Base-by-base conservation (phyloP, 1,284 basidiomycete genomes). In the Ganoderma boninense region DNA sequence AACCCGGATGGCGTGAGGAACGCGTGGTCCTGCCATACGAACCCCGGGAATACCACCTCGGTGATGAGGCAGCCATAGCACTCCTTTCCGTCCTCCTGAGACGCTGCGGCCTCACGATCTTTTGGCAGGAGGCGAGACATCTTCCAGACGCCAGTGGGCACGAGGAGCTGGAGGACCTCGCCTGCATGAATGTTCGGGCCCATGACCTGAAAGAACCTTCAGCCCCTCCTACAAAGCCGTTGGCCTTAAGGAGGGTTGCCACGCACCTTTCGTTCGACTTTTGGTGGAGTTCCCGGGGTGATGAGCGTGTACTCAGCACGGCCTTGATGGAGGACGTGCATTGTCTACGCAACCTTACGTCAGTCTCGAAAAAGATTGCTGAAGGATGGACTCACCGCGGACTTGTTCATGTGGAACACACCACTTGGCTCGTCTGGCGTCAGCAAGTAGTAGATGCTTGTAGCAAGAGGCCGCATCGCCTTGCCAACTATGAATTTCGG, bases 121-220 rank as follows among this genome's bases (percentile, higher is more conserved):
- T 81, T 82, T 1, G 78, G 76, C 2, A 85, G 81, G 16, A 88
- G 75, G 32, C 81, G 78, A 6, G 84, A 85, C 78, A 84, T 84
- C 77, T 88, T 87, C 86, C 86, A 88, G 29, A 87, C 80, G 2
- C 83, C 84, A 0, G 84, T 82, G 23, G 82, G 84, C 44, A 87
- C 86, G 52, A 87, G 75, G 4, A 88, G 79, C 76, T 85, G 81
- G 14, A 84, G 79, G 4, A 78, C 74, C 73, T 87, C 86, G 2
- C 85, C 85, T 0, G 77, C 79, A 0, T 76, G 76, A 32, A 77
- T 75, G 74, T 84, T 79, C 1, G 80, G 74, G 3, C 87, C 86
- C 73, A 88, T 83, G 6, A 86, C 75, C 70, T 81, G 54, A 42
- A 20, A n/a, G 13, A n/a, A 35, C 35, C 11, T 43, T 56, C 14